A percentile compares a stretch with the other conserved stretches of the same genome.
These are phyloP conservation scores for Allium sativum DNA, from an alignment of 106 monocot species.

Conservation along the genomic window DNA sequence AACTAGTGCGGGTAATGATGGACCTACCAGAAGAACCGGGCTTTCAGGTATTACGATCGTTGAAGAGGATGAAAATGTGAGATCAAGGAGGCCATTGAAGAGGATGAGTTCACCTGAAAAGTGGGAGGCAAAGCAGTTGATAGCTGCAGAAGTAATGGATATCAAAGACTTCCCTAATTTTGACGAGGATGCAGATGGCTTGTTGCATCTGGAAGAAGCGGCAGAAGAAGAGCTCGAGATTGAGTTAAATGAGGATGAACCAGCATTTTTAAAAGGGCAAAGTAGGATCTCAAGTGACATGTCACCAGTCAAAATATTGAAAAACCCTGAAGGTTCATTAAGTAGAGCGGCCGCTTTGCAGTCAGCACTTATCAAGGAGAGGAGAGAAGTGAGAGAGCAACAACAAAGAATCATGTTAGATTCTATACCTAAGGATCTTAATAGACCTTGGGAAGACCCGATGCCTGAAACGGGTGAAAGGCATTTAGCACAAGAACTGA, in stretches of 20 bases:
- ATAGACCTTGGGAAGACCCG: slow-evolving; percentile 95
- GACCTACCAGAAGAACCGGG: slow-evolving; percentile 37
- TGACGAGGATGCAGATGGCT: slow-evolving; percentile 83
- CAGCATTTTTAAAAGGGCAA: slow-evolving; percentile 91
- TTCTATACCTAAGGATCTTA: slow-evolving; percentile 96
- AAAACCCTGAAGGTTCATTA: slow-evolving; percentile 91
- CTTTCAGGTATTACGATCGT: slow-evolving; percentile 67
- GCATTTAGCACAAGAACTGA: slow-evolving; percentile 86
- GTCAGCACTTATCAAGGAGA: slow-evolving; percentile 90
- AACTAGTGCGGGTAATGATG: slow-evolving; percentile 20
- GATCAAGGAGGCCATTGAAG: slow-evolving; percentile 71
- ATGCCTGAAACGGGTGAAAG: slow-evolving; percentile 97
- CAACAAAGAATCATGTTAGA: slow-evolving; percentile 93
- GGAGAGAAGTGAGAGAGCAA: slow-evolving; percentile 90
- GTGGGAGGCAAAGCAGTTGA: slow-evolving; percentile 94
- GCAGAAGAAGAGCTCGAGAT: slow-evolving; percentile 90
- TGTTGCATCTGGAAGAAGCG: slow-evolving; percentile 87
- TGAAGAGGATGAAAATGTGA: slow-evolving; percentile 29
- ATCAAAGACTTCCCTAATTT: slow-evolving; percentile 58
- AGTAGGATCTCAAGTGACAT: slow-evolving; percentile 82
- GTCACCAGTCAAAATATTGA: slow-evolving; percentile 97
- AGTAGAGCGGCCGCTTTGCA: slow-evolving; percentile 90
- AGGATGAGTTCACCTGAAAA: slow-evolving; percentile 95
- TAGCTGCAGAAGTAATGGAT: slow-evolving; percentile 76
- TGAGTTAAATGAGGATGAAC: slow-evolving; percentile 93